Base-by-base conservation (phyloP, 768 basidiomycete genomes). In the Dioszegia hungarica region DNA sequence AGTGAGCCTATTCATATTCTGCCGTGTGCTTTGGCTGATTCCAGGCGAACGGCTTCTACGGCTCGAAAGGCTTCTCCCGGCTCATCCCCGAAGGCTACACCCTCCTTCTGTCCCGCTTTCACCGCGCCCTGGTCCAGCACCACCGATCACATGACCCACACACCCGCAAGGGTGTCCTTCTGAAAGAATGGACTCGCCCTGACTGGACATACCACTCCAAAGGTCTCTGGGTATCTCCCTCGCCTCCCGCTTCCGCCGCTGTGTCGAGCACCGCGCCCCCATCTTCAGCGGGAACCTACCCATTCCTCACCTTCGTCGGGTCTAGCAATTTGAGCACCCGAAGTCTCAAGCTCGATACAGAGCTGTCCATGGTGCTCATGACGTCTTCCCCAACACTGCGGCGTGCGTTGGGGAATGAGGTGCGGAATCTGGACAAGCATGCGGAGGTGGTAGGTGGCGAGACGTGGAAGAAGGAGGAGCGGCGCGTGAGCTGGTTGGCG, bases 191-290 rank as follows among this genome's bases (percentile, higher is more conserved):
- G 95, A 82, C 85, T 69, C 82, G 82, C 62, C 78, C 81, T 22
- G 90, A 87, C 3, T 99, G 95, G 95, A 98, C 95, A 1, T 99
- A 99, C 77, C 95, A 99, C 70, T 89, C 95, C 24, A 99, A 99
- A 82, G 95, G 91, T 31, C 83, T 92, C 33, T 95, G 91, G 91
- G 72, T 91, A 11, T 88, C 89, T 2, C 66, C 70, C 1, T 43
- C 52, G 22, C 24, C 61, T 75, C 75, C 76, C 27, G 8, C 39
- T 31, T 25, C 28, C 22, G 41, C 53, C 6, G 34, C 51, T 5
- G 17, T 24, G n/a, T 8, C 49, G 8, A 2, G 36, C 11, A 51
- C 49, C 4, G 27, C 49, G 14, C 49, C 49, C 10, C 15, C 49
- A 12, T 22, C 33, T 17, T 40, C 38, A n/a, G 11, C 28, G 14